A percentile compares a stretch with the other conserved stretches of the same genome.
These are phyloP conservation scores for Auricularia heimuer DNA, from an alignment of 768 basidiomycete species.

Conservation along the genomic window DNA sequence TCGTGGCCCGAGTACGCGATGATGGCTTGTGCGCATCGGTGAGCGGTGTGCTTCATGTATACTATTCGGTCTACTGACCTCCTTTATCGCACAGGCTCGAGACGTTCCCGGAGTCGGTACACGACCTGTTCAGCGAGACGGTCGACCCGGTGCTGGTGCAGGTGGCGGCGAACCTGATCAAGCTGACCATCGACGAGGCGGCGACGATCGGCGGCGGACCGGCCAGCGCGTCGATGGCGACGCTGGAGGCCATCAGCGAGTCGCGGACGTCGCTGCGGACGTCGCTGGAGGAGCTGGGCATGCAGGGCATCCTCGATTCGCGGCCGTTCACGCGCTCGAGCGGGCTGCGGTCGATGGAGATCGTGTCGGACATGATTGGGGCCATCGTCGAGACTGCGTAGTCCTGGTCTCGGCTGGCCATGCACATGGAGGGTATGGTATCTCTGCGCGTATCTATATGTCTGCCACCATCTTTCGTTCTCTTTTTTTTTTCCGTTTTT, in stretches of 20 bases:
- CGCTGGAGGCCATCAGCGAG: background rate
- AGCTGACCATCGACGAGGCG: background rate
- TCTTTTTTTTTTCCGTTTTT: too few species aligned
- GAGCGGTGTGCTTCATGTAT: background rate
- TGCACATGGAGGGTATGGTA: too few species aligned
- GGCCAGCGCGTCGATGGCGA: background rate
- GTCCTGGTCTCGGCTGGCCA: background rate
- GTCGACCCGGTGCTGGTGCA: background rate
- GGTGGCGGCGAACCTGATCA: background rate
- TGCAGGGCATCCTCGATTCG: background rate
- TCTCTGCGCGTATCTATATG: too few species aligned
- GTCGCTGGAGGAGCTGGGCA: background rate
- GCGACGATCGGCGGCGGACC: background rate
- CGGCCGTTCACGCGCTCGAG: background rate
- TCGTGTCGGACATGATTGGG: background rate
- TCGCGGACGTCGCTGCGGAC: background rate
- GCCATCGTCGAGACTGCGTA: background rate
- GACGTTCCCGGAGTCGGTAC: background rate
- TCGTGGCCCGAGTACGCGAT: background rate
- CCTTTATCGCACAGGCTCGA: background rate
- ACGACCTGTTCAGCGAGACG: background rate
- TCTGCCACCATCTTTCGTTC: too few species aligned
- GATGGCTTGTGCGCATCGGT: background rate
- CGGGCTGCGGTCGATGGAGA: background rate
- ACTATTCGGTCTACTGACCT: background rate